Evolutionary conservation across 2,329 filamentous ascomycete species (phyloP).

Genomic region (Beauveria rudraprayagi): DNA sequence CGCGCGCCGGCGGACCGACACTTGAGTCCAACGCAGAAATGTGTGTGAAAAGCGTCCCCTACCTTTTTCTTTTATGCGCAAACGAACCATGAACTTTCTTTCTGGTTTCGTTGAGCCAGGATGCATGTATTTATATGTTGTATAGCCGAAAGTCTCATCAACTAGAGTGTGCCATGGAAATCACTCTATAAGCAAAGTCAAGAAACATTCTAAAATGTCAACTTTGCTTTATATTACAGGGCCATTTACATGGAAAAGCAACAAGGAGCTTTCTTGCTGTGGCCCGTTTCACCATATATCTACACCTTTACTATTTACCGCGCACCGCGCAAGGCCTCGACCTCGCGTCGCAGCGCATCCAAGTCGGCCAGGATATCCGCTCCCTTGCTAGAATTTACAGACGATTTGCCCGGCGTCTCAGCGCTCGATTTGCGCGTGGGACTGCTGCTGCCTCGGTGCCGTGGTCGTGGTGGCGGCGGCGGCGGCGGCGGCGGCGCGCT

Average conservation of each 20-base stretch:
- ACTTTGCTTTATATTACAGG: background rate
- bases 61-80: no score
- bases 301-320: background rate
- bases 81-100: no score
- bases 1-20: no score
- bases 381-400: constrained; percentile 24
- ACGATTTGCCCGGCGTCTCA: background rate
- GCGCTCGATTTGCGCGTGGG: constrained; percentile 13
- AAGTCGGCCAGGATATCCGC: constrained; percentile 65
- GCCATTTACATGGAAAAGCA: background rate
- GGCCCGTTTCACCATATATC: background rate
- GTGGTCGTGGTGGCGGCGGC: constrained; percentile 40
- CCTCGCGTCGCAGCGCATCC: constrained; percentile 63
- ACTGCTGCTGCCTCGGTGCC: constrained; percentile 39
- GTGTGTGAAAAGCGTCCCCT: no score
- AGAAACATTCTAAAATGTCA: background rate
- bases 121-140: background rate
- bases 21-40: no score
- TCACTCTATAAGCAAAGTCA: no score
- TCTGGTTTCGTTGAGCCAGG: no score
- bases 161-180: background rate
- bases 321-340: constrained; percentile 52
- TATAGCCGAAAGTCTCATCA: background rate
- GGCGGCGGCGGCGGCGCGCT: constrained; percentile 19
- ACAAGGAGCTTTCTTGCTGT: background rate